A percentile compares a stretch with the other conserved stretches of the same genome.
phyloP scores from a whole-genome alignment of 2,329 filamentous ascomycete genomes.

The Talaromyces sp. region DNA sequence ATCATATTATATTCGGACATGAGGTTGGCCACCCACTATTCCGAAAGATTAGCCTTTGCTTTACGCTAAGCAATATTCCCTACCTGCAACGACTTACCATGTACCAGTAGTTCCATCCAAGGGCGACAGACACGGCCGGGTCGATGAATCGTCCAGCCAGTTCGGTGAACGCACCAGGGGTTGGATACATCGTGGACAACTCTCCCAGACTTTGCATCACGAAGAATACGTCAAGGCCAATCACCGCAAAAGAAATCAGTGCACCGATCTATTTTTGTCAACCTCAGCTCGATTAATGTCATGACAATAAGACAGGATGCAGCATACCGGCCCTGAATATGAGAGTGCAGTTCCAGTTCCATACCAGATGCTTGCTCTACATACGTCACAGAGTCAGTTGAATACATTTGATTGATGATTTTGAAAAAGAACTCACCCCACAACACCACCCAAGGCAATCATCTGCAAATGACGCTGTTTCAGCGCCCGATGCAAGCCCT shows the following conservation, averaged over 20 bases:
- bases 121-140: slow-evolving; percentile 11
- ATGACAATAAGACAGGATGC: not conserved
- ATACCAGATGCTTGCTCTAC: slow-evolving; percentile 18
- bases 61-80: not conserved
- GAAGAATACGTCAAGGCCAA: slow-evolving; percentile 17
- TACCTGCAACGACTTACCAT: not conserved
- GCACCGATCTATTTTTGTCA: slow-evolving; percentile 5
- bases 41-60: not conserved
- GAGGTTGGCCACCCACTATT: slow-evolving; percentile 16
- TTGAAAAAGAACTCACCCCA: not conserved
- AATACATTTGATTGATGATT: not conserved
- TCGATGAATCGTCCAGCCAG: slow-evolving; percentile 18
- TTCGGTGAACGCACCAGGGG: slow-evolving; percentile 15
- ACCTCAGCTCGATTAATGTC: not conserved
- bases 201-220: slow-evolving; percentile 17
- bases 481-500: slow-evolving; percentile 13
- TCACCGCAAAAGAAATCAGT: slow-evolving; percentile 14
- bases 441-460: slow-evolving; percentile 16
- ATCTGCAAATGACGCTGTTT: slow-evolving; percentile 17
- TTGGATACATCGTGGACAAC: slow-evolving; percentile 16
- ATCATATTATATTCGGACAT: slow-evolving; percentile 38
- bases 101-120: slow-evolving; percentile 32
- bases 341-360: slow-evolving; percentile 16
- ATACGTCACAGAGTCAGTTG: not conserved
- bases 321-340: slow-evolving; percentile 16